Evolutionary conservation across 2,329 filamentous ascomycete genomes (phyloP), one percentile per base, ranked within the genome.

Genomic region (Fusarium falciforme): DNA sequence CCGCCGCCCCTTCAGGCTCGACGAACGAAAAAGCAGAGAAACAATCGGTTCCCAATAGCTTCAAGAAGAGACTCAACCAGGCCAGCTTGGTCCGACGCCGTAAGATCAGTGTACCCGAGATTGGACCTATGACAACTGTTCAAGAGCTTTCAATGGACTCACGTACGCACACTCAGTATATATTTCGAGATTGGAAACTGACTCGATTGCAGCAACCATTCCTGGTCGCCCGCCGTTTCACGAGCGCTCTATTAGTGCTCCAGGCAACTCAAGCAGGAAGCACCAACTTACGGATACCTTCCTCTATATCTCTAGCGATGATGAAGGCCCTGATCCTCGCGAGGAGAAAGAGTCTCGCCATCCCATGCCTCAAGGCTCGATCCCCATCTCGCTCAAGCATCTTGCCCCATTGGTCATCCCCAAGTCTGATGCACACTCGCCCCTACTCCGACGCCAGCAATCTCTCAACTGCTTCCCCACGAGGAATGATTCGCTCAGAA

Each of bases 111-210:
- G 88, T 91, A 16, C 88, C 90, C 11, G 91, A 93, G 70, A 81
- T 92, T 58, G 91, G 89, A 2, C 90, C 89, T 36, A 91, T 92
- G 90, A 92, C 90, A 6, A 92, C 91, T 2, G 91, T 93, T 16
- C 90, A 92, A 72, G 91, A 93, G 78, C 82, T 88, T 58, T 81
- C 89, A 61, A 92, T 93, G 90, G 91, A 93, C 82, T 93, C 91
- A 77, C 91, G 91, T 93, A 85, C 84, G 91, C 61, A 20, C 16
- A 16, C 14, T 27, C 8, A 25, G 2, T 10, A 11, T 38, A 29
- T 54, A 42, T 17, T 52, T 29, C 42, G 25, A 25, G 14, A 11
- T 42, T 44, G 20, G 20, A 63, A 42, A 72, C 74, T 81, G 29
- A 80, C 66, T 22, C 8, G 79, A 60, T 42, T 52, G 4, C 73